Conservation (phyloP, 2,329 filamentous ascomycete genomes). For the Magnaporthiopsis rhizophila region DNA sequence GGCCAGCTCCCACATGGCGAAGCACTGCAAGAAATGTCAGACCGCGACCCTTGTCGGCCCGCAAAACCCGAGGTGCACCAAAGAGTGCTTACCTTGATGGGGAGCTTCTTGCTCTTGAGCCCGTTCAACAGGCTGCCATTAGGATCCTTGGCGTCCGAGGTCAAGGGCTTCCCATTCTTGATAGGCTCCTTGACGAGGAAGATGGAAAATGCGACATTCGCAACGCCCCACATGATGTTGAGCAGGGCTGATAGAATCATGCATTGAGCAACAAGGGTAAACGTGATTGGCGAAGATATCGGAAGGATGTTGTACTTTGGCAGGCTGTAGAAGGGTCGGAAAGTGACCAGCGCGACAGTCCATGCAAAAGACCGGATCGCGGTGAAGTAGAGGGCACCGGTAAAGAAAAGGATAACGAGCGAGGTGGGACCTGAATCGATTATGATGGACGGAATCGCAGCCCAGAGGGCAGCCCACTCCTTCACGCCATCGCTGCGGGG, state of each 20-base stretch:
- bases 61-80: no score
- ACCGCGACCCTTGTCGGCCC: no score
- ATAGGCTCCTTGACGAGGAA: conserved; percentile 74
- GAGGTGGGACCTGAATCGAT: conserved; percentile 31
- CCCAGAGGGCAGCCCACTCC: conserved; percentile 8
- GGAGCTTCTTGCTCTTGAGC: conserved; percentile 72
- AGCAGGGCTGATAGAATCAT: conserved; percentile 58
- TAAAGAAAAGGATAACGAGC: conserved; percentile 33
- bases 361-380: conserved; percentile 58
- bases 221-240: conserved; percentile 65
- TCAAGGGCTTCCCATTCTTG: conserved; percentile 79
- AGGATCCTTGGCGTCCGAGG: conserved; percentile 77
- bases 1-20: conserved; percentile 86
- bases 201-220: conserved; percentile 70
- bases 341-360: conserved; percentile 61
- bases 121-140: conserved; percentile 85
- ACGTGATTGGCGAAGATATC: conserved; percentile 44
- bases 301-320: conserved; percentile 61
- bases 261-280: conserved; percentile 47
- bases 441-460: conserved; percentile 31
- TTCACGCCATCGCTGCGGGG: conserved; percentile 13
- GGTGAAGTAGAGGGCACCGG: conserved; percentile 54
- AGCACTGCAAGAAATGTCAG: conserved; percentile 42
- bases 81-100: conserved; percentile 45
- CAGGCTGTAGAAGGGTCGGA: conserved; percentile 67